Base-by-base conservation (phyloP, 345 rosid genomes). In the Bruguiera sexangula region DNA sequence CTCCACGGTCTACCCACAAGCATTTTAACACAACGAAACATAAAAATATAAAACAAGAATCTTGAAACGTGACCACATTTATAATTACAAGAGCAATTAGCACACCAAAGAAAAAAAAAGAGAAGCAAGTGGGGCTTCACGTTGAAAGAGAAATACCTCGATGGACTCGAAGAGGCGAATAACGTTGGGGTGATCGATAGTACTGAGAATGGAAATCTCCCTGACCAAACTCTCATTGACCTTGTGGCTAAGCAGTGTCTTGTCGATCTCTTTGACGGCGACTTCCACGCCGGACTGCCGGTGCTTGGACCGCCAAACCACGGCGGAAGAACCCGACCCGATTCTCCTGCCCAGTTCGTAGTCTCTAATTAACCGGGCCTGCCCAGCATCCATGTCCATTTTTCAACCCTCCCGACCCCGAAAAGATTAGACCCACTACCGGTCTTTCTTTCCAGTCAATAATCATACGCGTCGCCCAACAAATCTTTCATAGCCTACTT, bases 241-340 rank as follows among this genome's bases (percentile, higher is more conserved):
- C 82, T 88, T 91, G 8, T 87, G 81, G 81, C 75, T 79, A 21
- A 88, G 84, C 37, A 72, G 73, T 70, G 82, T 88, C 81, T 83
- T 87, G 62, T 91, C 91, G 81, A 89, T 91, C 83, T 88, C 97
- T 71, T 88, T 91, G 0, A 91, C 81, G 0, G 92, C 97, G 9
- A 91, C 91, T 73, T 85, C 78, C 21, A 56, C 55, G 69, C 89
- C 88, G 18, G 79, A 77, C 0, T 66, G 76, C 57, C 91, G 84
- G 71, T 91, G 95, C 36, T 69, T 81, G 4, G 92, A 73, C 64
- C 63, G 65, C 95, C 95, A 87, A 60, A 91, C 97, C 67, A 81
- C 87, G 0, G 92, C 95, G 72, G 82, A 91, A 51, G 97, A 87
- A 64, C 94, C 97, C n/a, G 79, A 85, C 78, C 94, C 97, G 75